phyloP scores from a whole-genome alignment of 2,329 filamentous ascomycete genomes.

The Trichophyton schoenleinii region DNA sequence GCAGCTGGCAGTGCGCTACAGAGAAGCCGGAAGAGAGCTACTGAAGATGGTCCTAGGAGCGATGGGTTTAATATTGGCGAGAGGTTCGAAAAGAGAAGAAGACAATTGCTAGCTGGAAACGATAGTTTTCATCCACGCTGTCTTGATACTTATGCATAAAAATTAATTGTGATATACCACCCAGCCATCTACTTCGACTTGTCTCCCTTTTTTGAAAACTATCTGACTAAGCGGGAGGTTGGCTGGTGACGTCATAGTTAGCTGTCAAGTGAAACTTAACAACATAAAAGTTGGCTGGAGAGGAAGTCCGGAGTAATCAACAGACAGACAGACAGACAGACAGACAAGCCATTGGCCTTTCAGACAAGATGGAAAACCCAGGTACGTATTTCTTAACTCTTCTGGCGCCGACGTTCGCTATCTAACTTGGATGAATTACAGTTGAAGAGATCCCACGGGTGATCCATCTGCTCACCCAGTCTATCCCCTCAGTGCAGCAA shows the following conservation, averaged over 20 bases:
- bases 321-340: not conserved
- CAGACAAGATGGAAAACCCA: slow-evolving; percentile 14
- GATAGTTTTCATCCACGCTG: slow-evolving; percentile 12
- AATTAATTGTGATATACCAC: too few relatives aligned
- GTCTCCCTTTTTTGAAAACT: too few relatives aligned
- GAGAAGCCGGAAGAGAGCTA: slow-evolving; percentile 70
- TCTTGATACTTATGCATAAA: not conserved
- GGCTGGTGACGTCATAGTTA: too few relatives aligned
- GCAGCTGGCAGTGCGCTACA: slow-evolving; percentile 48
- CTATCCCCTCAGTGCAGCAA: slow-evolving; percentile 52
- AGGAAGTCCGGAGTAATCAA: not conserved
- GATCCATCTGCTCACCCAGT: slow-evolving; percentile 56
- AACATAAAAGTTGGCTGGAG: not conserved
- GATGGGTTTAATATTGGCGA: slow-evolving; percentile 58
- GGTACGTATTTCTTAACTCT: slow-evolving; percentile 9
- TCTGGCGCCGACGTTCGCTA: not conserved
- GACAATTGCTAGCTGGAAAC: slow-evolving; percentile 33
- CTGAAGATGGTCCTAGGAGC: slow-evolving; percentile 55
- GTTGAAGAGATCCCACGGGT: slow-evolving; percentile 51
- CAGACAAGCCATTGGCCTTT: not conserved
- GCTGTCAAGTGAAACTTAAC: not conserved
- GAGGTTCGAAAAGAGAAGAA: slow-evolving; percentile 33
- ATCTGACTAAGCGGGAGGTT: too few relatives aligned
- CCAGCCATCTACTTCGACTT: too few relatives aligned
- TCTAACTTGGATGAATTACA: slow-evolving; percentile 11